Percentiles rank a stretch among this genome's conserved stretches.
Conservation (phyloP, 331 rosid genomes). For the Pyrus hybrid region DNA sequence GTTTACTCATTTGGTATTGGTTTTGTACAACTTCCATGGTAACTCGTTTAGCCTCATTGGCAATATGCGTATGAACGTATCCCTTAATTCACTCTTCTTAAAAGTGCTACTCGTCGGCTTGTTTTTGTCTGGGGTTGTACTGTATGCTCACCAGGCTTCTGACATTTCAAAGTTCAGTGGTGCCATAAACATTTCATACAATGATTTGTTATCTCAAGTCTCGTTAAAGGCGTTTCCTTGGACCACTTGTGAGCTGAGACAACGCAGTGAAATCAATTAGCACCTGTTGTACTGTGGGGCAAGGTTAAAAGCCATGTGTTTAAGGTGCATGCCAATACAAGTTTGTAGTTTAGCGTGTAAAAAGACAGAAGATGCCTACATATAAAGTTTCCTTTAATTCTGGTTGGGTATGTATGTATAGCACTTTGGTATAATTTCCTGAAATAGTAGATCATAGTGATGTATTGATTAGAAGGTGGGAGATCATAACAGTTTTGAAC, state of each 20-base stretch:
- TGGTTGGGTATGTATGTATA: background rate
- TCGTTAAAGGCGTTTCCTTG: background rate
- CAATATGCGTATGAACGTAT: background rate
- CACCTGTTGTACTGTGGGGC: background rate
- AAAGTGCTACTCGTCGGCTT: background rate
- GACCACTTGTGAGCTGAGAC: background rate
- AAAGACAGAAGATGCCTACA: background rate
- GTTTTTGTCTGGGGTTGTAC: background rate
- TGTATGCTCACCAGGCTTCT: background rate
- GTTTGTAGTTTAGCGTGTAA: background rate
- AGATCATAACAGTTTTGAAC: background rate
- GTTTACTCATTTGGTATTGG: background rate
- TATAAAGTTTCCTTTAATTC: background rate
- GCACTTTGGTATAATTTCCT: background rate
- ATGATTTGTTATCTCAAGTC: background rate
- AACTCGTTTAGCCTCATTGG: background rate
- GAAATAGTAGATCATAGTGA: background rate
- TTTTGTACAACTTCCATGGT: background rate
- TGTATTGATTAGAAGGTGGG: background rate
- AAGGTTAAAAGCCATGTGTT: background rate
- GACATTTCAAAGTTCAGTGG: background rate
- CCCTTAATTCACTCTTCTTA: too few relatives aligned
- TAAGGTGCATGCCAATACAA: background rate
- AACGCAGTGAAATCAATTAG: background rate
- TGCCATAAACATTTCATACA: background rate